Percentiles rank a stretch among this genome's conserved stretches.
phyloP scores from a whole-genome alignment of 768 basidiomycete genomes.

The Trametes cubensis region DNA sequence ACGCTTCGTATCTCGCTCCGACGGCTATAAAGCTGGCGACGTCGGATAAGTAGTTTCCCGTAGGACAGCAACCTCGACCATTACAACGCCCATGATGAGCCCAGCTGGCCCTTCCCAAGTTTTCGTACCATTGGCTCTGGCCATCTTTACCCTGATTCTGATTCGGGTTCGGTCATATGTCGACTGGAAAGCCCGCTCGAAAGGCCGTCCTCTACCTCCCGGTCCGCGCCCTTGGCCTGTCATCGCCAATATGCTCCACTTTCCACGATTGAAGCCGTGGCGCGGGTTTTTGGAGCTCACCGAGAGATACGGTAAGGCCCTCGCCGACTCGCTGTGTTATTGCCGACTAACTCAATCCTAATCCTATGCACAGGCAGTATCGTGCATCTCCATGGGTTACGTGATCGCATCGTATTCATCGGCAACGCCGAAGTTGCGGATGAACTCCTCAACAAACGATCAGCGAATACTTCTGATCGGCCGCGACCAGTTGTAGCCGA shows the following conservation, averaged over 20 bases:
- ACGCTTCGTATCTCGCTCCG: no score
- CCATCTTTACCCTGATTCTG: no score
- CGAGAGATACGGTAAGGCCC: neutral
- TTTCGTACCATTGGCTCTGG: no score
- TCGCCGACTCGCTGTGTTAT: neutral
- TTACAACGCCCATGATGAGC: no score
- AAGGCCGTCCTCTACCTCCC: slow-evolving; percentile 20
- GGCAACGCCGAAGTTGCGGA: neutral
- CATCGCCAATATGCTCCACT: slow-evolving; percentile 28
- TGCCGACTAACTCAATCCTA: neutral
- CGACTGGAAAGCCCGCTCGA: neutral
- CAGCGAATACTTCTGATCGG: slow-evolving; percentile 24
- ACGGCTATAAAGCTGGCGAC: no score
- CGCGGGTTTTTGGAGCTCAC: neutral
- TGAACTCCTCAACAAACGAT: slow-evolving; percentile 26
- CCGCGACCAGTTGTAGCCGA: slow-evolving; percentile 12
- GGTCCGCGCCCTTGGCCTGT: slow-evolving; percentile 29
- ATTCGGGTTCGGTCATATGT: no score
- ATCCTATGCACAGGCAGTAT: neutral
- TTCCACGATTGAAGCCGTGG: slow-evolving; percentile 17
- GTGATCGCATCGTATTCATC: slow-evolving; percentile 10
- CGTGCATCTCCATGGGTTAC: neutral
- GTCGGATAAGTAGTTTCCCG: no score
- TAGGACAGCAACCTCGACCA: no score
- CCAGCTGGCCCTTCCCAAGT: no score